Evolutionary conservation across 1,284 basidiomycete genomes (phyloP).

Genomic region (Schizopora paradoxa): DNA sequence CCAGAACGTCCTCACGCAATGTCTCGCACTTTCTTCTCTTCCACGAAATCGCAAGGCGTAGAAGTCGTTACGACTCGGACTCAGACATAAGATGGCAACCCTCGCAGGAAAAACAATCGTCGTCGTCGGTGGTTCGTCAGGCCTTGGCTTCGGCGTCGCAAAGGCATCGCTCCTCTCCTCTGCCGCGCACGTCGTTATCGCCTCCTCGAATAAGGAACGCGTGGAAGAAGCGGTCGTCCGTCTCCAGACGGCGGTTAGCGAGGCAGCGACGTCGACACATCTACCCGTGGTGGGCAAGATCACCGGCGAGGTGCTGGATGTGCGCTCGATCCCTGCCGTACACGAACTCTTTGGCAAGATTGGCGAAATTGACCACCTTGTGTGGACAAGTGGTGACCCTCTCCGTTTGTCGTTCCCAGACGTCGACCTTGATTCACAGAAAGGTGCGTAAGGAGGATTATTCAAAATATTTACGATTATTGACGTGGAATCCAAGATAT

Average conservation of each 20-base stretch:
- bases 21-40: too few relatives aligned
- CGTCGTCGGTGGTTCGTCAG: slow-evolving; percentile 21
- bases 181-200: slow-evolving; percentile 18
- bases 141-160: slow-evolving; percentile 19
- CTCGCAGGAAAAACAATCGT: slow-evolving; percentile 18
- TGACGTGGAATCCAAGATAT: slow-evolving; percentile 4
- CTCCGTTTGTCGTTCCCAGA: slow-evolving; percentile 15
- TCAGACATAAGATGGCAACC: slow-evolving; percentile 14
- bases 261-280: too few relatives aligned
- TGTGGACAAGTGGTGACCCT: slow-evolving; percentile 20
- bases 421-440: slow-evolving; percentile 14
- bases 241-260: slow-evolving; percentile 6
- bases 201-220: slow-evolving; percentile 16
- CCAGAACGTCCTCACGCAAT: too few relatives aligned
- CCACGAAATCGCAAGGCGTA: too few relatives aligned
- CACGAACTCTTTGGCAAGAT: slow-evolving; percentile 16
- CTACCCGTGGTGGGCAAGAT: slow-evolving; percentile 12
- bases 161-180: slow-evolving; percentile 14
- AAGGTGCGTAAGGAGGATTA: slow-evolving; percentile 8
- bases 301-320: slow-evolving; percentile 18
- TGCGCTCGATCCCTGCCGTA: slow-evolving; percentile 5
- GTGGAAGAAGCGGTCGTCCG: slow-evolving; percentile 12
- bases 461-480: background rate
- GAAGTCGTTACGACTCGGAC: too few relatives aligned
- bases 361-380: slow-evolving; percentile 21